A percentile compares a stretch with the other conserved stretches of the same genome.
phyloP scores from a whole-genome alignment of 257 asterid species.

The Thymus quinquecostatus region DNA sequence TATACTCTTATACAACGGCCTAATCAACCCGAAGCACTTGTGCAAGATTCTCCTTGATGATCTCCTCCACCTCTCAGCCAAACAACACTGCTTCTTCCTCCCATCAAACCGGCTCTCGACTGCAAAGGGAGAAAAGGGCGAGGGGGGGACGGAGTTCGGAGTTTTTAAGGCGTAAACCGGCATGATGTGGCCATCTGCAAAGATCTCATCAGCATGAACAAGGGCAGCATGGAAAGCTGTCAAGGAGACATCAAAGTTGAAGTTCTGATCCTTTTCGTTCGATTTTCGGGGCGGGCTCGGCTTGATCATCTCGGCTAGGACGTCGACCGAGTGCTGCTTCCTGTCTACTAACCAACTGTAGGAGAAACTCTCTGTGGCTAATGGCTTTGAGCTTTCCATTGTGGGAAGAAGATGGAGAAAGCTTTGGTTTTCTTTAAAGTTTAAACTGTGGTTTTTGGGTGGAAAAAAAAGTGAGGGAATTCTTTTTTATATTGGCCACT shows the following conservation, averaged over 20 bases:
- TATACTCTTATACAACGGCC: conserved; percentile 33
- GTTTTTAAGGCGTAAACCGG: conserved; percentile 38
- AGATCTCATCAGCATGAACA: conserved; percentile 66
- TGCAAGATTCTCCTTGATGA: conserved; percentile 34
- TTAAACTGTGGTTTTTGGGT: conserved; percentile 22
- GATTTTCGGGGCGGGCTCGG: conserved; percentile 22
- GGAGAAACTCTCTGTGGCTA: conserved; percentile 73
- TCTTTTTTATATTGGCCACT: conserved; percentile 17
- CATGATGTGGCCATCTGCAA: conserved; percentile 58
- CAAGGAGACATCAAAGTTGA: conserved; percentile 53
- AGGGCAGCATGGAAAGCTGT: conserved; percentile 38
- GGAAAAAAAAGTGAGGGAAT: conserved; percentile 17
- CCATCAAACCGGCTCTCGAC: not conserved
- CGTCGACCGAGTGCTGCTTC: conserved; percentile 36
- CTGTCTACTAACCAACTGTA: conserved; percentile 64
- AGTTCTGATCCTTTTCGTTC: conserved; percentile 39
- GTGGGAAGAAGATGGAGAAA: conserved; percentile 19
- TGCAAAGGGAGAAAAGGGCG: conserved; percentile 38
- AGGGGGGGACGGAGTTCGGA: conserved; percentile 36
- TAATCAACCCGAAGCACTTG: conserved; percentile 44
- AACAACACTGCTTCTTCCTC: not conserved
- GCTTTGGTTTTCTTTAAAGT: conserved; percentile 15
- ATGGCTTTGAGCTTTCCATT: conserved; percentile 59
- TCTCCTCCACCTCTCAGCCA: conserved; percentile 41
- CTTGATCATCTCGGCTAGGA: conserved; percentile 26